Percentiles rank a stretch among this genome's conserved stretches.
Evolutionary conservation across 768 basidiomycete species (phyloP).

Genomic region (Coprinopsis sp.): DNA sequence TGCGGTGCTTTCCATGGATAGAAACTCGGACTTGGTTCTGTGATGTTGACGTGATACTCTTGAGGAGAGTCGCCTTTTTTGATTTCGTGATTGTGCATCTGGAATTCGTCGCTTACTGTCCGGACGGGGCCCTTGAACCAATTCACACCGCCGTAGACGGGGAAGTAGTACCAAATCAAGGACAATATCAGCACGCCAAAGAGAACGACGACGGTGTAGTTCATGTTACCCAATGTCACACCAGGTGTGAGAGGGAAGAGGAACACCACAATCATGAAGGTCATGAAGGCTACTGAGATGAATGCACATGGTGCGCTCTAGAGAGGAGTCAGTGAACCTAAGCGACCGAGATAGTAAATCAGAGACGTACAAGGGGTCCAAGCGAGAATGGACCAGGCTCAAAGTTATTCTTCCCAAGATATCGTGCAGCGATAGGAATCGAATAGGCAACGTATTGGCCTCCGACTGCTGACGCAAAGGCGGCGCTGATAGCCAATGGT

Average conservation of each 20-base stretch:
- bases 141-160: conserved; percentile 60
- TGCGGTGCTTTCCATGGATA: too few relatives aligned
- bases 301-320: conserved; percentile 53
- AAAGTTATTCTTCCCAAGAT: conserved; percentile 38
- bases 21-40: too few relatives aligned
- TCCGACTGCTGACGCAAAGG: conserved; percentile 42
- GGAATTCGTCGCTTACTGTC: conserved; percentile 24
- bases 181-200: conserved; percentile 55
- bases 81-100: too few relatives aligned
- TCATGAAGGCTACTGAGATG: conserved; percentile 60
- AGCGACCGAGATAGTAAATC: neutral
- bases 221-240: conserved; percentile 49
- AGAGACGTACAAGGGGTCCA: conserved; percentile 19
- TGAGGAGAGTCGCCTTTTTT: neutral
- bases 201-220: conserved; percentile 66
- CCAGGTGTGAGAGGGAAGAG: conserved; percentile 55
- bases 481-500: conserved; percentile 44
- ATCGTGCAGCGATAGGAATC: conserved; percentile 48
- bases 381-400: conserved; percentile 51
- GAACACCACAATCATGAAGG: conserved; percentile 56
- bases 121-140: conserved; percentile 68
- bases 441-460: conserved; percentile 43
- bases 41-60: too few relatives aligned
- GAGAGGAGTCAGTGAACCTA: neutral
- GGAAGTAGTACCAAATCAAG: conserved; percentile 62